A percentile compares a stretch with the other conserved stretches of the same genome.
Conservation (phyloP, 2,329 filamentous ascomycete genomes). For the Cercospora nicotianae region DNA sequence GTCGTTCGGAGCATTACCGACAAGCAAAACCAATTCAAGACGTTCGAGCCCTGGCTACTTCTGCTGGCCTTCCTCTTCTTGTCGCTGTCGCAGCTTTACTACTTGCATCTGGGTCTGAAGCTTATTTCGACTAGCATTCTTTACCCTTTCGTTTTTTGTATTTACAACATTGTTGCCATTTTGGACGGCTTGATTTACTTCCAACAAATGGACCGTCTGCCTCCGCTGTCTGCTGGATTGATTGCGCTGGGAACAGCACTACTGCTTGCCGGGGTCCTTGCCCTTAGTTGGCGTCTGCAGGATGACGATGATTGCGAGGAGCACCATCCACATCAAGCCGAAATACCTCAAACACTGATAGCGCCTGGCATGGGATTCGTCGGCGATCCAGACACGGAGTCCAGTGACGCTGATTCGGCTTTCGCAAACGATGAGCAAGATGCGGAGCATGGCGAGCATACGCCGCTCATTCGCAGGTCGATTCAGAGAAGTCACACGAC, state of each 20-base stretch:
- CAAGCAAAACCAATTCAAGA: conserved; percentile 86
- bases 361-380: conserved; percentile 73
- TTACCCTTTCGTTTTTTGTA: conserved; percentile 96
- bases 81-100: conserved; percentile 89
- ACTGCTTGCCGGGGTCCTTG: conserved; percentile 81
- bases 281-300: conserved; percentile 88
- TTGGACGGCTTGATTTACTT: conserved; percentile 97
- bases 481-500: conserved; percentile 20
- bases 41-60: conserved; percentile 93
- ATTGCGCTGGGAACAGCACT: conserved; percentile 86
- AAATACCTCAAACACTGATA: conserved; percentile 63
- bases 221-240: conserved; percentile 71
- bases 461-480: conserved; percentile 26
- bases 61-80: conserved; percentile 76
- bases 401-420: conserved; percentile 29
- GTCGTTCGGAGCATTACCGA: conserved; percentile 84
- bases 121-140: conserved; percentile 92
- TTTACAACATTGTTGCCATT: conserved; percentile 99
- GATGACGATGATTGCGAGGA: conserved; percentile 64
- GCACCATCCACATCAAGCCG: conserved; percentile 39
- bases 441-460: conserved; percentile 27
- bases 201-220: conserved; percentile 78
- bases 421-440: conserved; percentile 26
- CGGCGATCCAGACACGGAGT: conserved; percentile 35
- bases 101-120: conserved; percentile 89